Conservation (phyloP, 306 rosid species). For the Vigna radiata region DNA sequence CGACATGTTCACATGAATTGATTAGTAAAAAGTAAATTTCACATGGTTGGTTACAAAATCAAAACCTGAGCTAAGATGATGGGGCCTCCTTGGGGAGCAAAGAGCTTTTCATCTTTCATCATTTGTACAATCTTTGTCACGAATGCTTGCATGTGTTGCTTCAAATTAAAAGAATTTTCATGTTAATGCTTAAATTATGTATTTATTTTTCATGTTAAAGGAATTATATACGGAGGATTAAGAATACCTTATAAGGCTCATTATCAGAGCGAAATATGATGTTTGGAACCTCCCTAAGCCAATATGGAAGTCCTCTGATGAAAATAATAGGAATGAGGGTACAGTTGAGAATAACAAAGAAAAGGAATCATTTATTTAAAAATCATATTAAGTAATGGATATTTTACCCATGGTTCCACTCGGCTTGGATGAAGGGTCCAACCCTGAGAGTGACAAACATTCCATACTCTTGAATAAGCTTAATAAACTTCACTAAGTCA, state of each 20-base stretch:
- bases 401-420: conserved; percentile 82
- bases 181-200: background rate
- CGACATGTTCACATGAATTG: background rate
- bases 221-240: no score
- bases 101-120: conserved; percentile 75
- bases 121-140: conserved; percentile 54
- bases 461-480: conserved; percentile 51
- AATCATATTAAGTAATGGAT: no score
- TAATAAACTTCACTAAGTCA: conserved; percentile 79
- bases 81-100: conserved; percentile 92
- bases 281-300: conserved; percentile 80
- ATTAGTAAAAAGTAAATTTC: no score
- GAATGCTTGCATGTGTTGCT: conserved; percentile 68
- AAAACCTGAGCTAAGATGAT: conserved; percentile 81
- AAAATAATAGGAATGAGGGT: no score
- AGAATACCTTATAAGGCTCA: conserved; percentile 67
- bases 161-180: conserved; percentile 11
- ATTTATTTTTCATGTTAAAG: background rate
- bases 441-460: conserved; percentile 76
- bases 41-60: background rate
- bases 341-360: no score
- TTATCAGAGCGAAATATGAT: conserved; percentile 77
- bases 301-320: conserved; percentile 76
- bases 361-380: no score
- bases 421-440: conserved; percentile 97